Conservation (phyloP, 495 filamentous ascomycete genomes). For the Penicillium nucicola region DNA sequence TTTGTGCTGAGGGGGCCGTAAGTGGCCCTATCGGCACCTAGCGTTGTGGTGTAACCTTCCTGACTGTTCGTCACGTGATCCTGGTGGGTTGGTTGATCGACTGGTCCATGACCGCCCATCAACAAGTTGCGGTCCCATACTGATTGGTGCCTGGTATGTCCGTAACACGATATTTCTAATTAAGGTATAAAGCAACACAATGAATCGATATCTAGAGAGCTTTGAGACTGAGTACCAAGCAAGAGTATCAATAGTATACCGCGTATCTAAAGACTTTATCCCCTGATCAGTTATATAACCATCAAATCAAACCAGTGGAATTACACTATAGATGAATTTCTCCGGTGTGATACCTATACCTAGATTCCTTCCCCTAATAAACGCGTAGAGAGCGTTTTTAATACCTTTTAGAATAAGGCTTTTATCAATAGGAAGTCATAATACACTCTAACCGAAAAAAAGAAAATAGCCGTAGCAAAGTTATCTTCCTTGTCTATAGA, state of each 20-base stretch:
- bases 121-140: no score
- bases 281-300: not conserved
- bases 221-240: not conserved
- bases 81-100: no score
- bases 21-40: no score
- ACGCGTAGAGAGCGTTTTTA: not conserved
- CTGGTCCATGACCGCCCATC: no score
- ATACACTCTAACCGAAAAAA: not conserved
- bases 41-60: no score
- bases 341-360: not conserved
- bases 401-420: not conserved
- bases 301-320: not conserved
- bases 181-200: not conserved
- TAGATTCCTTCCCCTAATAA: not conserved
- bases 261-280: not conserved
- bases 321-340: not conserved
- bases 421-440: not conserved
- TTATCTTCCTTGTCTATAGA: not conserved
- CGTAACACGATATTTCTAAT: no score
- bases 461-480: no score
- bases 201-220: not conserved
- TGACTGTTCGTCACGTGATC: no score
- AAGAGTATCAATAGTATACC: no score
- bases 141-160: no score
- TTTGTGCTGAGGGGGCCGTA: no score